Base-by-base conservation (phyloP, 2,329 filamentous ascomycete species). In the Neofusicoccum parvum region DNA sequence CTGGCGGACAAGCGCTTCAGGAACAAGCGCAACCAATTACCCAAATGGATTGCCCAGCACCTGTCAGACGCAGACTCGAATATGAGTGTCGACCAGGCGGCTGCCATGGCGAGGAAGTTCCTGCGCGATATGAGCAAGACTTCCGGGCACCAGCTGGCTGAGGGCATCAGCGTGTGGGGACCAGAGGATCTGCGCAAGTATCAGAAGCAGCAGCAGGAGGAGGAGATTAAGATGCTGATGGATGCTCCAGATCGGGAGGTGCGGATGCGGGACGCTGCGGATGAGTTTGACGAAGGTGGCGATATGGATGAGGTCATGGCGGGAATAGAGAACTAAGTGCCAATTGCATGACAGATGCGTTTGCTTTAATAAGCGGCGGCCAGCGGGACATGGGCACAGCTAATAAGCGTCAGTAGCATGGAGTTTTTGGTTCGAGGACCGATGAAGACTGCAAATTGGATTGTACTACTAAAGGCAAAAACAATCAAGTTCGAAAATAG, bases 31-130 rank as follows among this genome's bases (percentile, higher is more conserved):
- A 84, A 79, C 3, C 96, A 99, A 79, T 83, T 99, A 34, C 95
- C 95, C 11, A 97, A 97, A 76, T 99, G 95, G 95, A 99, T 99
- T 74, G 91, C 90, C 68, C 91, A 96, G 74, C 93, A 91, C 3
- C 85, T 99, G 67, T 83, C 91, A 37, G 93, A 97, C 58, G 89
- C 90, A 23, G 93, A 97, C 70, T 89, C 90, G 11, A 97, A 97
- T 71, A 83, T 99, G 67, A 96, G 92, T 73, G 97, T 95, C 0
- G 95, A 99, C 74, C 97, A 98, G 89, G 92, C 94, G 0, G 90
- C 96, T 17, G 92, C 92, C 65, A 89, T 87, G 53, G 94, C 95
- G 11, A 93, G 96, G 80, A 90, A 90, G 62, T 99, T 99, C 78
- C 79, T 99, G 73, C 87, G 91, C 67, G 89, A 88, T 32, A 99